phyloP scores from a whole-genome alignment of 2,329 filamentous ascomycete species.

The Colletotrichum agaves region DNA sequence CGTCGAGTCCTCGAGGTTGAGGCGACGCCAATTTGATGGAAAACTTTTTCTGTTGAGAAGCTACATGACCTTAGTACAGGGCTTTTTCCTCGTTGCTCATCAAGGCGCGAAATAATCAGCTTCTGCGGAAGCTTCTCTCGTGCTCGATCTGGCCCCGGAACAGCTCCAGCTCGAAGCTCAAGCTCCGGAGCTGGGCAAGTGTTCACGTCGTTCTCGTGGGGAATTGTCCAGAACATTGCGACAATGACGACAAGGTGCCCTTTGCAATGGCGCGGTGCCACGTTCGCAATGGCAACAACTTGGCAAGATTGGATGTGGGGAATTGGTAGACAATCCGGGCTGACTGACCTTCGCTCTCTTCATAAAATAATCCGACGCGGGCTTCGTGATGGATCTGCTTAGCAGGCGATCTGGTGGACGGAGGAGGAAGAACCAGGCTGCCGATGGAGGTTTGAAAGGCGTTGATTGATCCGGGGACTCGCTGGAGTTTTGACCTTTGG shows the following conservation, averaged over 20 bases:
- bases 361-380: slow-evolving; percentile 29
- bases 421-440: slow-evolving; percentile 39
- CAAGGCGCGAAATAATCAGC: neutral
- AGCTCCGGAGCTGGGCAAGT: slow-evolving; percentile 1
- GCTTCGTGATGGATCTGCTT: slow-evolving; percentile 37
- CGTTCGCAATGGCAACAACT: neutral
- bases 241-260: neutral
- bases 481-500: slow-evolving; percentile 37
- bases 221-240: slow-evolving; percentile 1
- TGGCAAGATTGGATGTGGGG: slow-evolving; percentile 8
- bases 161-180: slow-evolving; percentile 14
- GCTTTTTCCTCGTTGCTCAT: neutral
- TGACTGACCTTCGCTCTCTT: slow-evolving; percentile 36
- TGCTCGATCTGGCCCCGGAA: neutral
- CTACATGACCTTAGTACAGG: slow-evolving; percentile 28
- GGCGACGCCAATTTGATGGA: slow-evolving; percentile 17
- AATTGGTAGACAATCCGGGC: slow-evolving; percentile 10
- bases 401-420: slow-evolving; percentile 37
- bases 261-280: slow-evolving; percentile 8
- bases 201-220: neutral
- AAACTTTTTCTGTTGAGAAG: slow-evolving; percentile 13
- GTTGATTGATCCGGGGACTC: slow-evolving; percentile 38
- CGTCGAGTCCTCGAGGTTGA: slow-evolving; percentile 19
- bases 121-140: neutral
- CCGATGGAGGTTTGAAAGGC: slow-evolving; percentile 37